Evolutionary conservation across 1,284 basidiomycete species (phyloP).

Genomic region (Leccinum pallidistipes): DNA sequence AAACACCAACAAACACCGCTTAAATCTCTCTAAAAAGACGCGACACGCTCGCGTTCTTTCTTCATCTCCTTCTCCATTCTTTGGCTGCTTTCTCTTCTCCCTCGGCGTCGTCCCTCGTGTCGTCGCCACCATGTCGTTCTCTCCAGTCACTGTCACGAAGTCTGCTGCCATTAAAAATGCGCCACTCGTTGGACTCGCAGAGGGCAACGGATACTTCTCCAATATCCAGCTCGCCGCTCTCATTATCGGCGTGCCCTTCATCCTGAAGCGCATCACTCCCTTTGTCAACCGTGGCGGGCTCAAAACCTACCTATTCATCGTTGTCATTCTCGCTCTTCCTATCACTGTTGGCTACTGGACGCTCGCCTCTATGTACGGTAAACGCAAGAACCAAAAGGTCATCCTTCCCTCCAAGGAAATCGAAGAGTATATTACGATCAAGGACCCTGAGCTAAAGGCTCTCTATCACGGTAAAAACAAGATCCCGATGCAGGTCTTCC

Average conservation of each 20-base stretch:
- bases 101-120: conserved; percentile 12
- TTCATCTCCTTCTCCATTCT: conserved; percentile 24
- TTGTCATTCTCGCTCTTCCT: conserved; percentile 75
- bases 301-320: conserved; percentile 84
- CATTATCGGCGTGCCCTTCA: conserved; percentile 76
- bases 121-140: conserved; percentile 41
- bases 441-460: conserved; percentile 78
- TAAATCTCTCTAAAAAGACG: conserved; percentile 24
- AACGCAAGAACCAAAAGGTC: conserved; percentile 86
- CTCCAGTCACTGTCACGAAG: conserved; percentile 56
- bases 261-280: conserved; percentile 79
- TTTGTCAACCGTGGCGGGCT: conserved; percentile 76
- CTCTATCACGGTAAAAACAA: conserved; percentile 84
- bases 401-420: conserved; percentile 83
- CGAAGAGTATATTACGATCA: conserved; percentile 89
- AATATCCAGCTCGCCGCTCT: conserved; percentile 80
- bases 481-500: conserved; percentile 97
- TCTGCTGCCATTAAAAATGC: conserved; percentile 80
- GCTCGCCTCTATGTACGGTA: conserved; percentile 80
- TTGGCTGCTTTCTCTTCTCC: not conserved
- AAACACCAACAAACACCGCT: conserved; percentile 29
- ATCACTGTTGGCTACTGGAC: conserved; percentile 90
- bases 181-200: conserved; percentile 78
- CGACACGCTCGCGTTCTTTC: not conserved
- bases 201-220: conserved; percentile 84